phyloP scores from a whole-genome alignment of 2,329 filamentous ascomycete genomes.

The Scorias spongiosa region DNA sequence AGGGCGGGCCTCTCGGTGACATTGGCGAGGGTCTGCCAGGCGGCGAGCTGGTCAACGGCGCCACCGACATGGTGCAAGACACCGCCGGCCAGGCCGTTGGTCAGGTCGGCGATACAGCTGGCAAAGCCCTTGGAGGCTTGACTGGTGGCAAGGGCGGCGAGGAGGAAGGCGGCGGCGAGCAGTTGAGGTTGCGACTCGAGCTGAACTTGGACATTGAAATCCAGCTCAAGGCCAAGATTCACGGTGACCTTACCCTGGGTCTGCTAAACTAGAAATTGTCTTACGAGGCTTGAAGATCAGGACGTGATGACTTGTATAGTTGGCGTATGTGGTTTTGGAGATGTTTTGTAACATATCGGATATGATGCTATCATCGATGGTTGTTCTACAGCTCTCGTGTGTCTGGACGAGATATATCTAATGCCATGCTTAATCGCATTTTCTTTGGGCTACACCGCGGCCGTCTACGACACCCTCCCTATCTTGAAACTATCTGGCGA shows the following conservation, averaged over 20 bases:
- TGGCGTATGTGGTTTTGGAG: not conserved
- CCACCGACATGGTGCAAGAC: conserved; percentile 40
- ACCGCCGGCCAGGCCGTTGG: conserved; percentile 33
- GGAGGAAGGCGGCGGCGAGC: conserved; percentile 27
- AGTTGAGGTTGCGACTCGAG: conserved; percentile 42
- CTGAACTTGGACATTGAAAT: conserved; percentile 49
- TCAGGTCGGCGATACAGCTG: conserved; percentile 29
- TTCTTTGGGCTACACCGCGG: too few species aligned
- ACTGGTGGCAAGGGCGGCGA: conserved; percentile 21
- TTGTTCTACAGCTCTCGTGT: not conserved
- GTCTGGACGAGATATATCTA: not conserved
- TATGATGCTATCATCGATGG: not conserved
- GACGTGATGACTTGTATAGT: not conserved
- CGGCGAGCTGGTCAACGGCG: conserved; percentile 36
- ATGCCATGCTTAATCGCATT: not conserved
- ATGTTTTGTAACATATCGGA: not conserved
- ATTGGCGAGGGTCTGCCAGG: conserved; percentile 40
- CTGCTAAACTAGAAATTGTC: conserved; percentile 22
- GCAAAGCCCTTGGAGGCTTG: conserved; percentile 32
- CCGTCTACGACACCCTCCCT: too few species aligned
- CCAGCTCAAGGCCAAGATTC: conserved; percentile 49
- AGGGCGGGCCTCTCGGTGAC: conserved; percentile 36
- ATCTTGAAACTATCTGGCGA: too few species aligned
- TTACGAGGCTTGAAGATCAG: not conserved
- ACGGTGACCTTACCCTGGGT: conserved; percentile 46